Conservation (phyloP, 192 early-diverging fungal species). For the Paraglomus occultum region DNA sequence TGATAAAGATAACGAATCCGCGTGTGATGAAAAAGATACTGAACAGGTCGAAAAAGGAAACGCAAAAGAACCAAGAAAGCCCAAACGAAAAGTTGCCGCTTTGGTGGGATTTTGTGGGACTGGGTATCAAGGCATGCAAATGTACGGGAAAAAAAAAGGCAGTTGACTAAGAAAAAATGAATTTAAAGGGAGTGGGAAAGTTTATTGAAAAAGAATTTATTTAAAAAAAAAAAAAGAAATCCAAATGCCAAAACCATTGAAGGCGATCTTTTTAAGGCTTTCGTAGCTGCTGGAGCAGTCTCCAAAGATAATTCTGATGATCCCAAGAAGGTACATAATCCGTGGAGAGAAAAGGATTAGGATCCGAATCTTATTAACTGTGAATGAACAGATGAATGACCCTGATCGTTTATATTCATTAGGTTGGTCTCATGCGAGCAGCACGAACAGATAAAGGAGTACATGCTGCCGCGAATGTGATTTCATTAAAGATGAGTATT, state of each 20-base stretch:
- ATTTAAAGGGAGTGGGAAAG: too few species aligned
- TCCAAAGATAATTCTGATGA: constrained; percentile 85
- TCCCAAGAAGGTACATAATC: constrained; percentile 58
- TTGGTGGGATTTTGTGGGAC: constrained; percentile 93
- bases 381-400: not conserved
- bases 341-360: not conserved
- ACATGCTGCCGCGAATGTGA: constrained; percentile 94
- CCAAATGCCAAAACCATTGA: constrained; percentile 83
- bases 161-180: too few species aligned
- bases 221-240: constrained; percentile 50
- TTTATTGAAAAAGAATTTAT: not conserved
- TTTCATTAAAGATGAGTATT: constrained; percentile 69
- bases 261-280: constrained; percentile 83
- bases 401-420: not conserved
- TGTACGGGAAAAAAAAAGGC: constrained; percentile 54
- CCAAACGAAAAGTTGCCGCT: constrained; percentile 88
- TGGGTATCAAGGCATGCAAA: constrained; percentile 96
- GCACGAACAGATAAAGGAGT: constrained; percentile 99
- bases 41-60: constrained; percentile 12
- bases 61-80: constrained; percentile 51
- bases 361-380: not conserved
- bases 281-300: constrained; percentile 77
- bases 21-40: constrained; percentile 12
- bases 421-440: constrained; percentile 83
- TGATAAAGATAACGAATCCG: not conserved